These are phyloP conservation scores for Irpex sp. DNA, from an alignment of 1,284 basidiomycete species.

Conservation along the genomic window DNA sequence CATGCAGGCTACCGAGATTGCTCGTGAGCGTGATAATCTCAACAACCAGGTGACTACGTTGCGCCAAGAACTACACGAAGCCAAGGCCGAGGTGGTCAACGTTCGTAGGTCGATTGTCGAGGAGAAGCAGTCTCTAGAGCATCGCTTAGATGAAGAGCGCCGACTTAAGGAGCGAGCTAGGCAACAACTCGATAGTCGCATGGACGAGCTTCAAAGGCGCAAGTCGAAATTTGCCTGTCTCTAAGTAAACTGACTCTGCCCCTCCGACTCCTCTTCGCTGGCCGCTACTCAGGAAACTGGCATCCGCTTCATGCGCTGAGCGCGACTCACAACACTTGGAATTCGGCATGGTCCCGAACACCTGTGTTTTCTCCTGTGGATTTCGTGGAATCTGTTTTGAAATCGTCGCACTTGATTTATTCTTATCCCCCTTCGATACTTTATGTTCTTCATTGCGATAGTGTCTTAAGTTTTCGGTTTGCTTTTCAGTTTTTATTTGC, in stretches of 20 bases:
- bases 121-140: constrained; percentile 82
- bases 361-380: constrained; percentile 11
- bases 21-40: constrained; percentile 77
- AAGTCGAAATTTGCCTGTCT: constrained; percentile 86
- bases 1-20: constrained; percentile 84
- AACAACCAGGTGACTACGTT: constrained; percentile 61
- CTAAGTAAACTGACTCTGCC: constrained; percentile 31
- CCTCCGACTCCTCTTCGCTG: not conserved
- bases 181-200: constrained; percentile 78
- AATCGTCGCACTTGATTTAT: not conserved
- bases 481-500: constrained; percentile 3
- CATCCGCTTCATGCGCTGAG: constrained; percentile 1
- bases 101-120: constrained; percentile 78
- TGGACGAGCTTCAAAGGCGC: constrained; percentile 78
- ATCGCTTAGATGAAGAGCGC: constrained; percentile 77
- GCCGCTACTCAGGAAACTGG: not conserved
- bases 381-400: constrained; percentile 4
- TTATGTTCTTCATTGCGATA: not conserved
- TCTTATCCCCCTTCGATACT: not conserved
- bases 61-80: constrained; percentile 66
- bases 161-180: constrained; percentile 79
- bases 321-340: not conserved
- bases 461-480: constrained; percentile 1
- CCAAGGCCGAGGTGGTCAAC: constrained; percentile 73
- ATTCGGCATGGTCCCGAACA: constrained; percentile 10